Percentiles rank a stretch among this genome's conserved stretches.
Conservation (phyloP, 495 filamentous ascomycete genomes). For the Lindgomyces ingoldianus region DNA sequence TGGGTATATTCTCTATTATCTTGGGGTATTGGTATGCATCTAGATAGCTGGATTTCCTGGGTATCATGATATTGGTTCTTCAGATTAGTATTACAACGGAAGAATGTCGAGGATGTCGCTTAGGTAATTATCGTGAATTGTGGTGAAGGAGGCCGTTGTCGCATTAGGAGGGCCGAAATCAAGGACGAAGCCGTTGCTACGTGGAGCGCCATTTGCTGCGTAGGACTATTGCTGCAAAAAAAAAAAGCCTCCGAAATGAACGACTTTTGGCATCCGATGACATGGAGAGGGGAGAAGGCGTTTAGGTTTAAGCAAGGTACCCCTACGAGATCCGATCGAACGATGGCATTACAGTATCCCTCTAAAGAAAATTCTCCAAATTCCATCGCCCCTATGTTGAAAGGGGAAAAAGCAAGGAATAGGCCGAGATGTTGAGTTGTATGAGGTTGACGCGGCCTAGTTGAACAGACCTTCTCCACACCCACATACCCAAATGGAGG, state of each 20-base stretch:
- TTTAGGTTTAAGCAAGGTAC: too few relatives aligned
- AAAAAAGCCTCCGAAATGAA: too few relatives aligned
- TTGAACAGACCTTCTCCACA: neutral
- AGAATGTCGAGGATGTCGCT: neutral
- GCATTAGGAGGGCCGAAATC: neutral
- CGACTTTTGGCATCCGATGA: too few relatives aligned
- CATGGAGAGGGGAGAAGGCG: too few relatives aligned
- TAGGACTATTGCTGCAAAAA: too few relatives aligned
- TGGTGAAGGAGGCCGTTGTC: neutral
- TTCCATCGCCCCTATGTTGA: neutral
- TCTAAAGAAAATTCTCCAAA: neutral
- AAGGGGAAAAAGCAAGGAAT: neutral
- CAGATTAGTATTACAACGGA: too few relatives aligned
- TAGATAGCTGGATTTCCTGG: too few relatives aligned
- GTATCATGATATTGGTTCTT: too few relatives aligned
- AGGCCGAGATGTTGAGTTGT: neutral
- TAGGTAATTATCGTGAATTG: neutral
- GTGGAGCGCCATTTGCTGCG: neutral
- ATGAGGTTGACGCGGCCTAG: neutral
- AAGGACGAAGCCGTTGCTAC: neutral
- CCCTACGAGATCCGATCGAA: neutral
- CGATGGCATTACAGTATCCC: neutral
- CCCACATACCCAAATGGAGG: neutral
- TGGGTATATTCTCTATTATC: too few relatives aligned
- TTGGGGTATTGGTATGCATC: too few relatives aligned